Conservation (phyloP, 2,329 filamentous ascomycete genomes). For the Emergomyces orientalis region DNA sequence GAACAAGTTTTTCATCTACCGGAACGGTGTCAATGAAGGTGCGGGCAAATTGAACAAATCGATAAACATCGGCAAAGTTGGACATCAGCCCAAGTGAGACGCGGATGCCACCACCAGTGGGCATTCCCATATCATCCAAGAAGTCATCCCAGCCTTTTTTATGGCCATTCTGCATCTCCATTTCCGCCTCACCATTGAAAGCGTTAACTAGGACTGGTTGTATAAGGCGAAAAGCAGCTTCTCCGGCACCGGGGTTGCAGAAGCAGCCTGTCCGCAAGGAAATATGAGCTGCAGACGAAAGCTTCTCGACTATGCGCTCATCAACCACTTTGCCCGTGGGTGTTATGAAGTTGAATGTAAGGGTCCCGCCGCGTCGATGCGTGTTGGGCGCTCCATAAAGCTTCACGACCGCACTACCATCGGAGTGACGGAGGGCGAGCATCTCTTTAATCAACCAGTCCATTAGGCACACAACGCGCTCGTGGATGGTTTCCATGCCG, state of each 20-base stretch:
- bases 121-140: constrained; percentile 16
- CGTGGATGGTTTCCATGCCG: constrained; percentile 50
- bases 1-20: constrained; percentile 3
- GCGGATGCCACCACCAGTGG: constrained; percentile 16
- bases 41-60: constrained; percentile 13
- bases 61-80: constrained; percentile 16
- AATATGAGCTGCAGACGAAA: constrained; percentile 47
- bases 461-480: constrained; percentile 48
- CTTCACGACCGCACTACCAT: constrained; percentile 44
- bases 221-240: constrained; percentile 36
- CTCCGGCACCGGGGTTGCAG: constrained; percentile 43
- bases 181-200: constrained; percentile 7
- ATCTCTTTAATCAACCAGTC: constrained; percentile 44
- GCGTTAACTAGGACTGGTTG: constrained; percentile 5
- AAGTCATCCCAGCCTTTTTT: constrained; percentile 16
- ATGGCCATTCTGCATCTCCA: constrained; percentile 12
- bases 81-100: constrained; percentile 19
- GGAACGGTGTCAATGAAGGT: constrained; percentile 10
- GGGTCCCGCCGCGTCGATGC: constrained; percentile 47
- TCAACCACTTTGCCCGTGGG: constrained; percentile 46
- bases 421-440: constrained; percentile 42
- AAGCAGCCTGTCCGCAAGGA: constrained; percentile 53
- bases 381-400: constrained; percentile 48
- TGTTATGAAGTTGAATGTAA: constrained; percentile 55
- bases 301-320: constrained; percentile 50